Evolutionary conservation across 768 basidiomycete species (phyloP), one percentile per base, ranked within the genome.

Genomic region (Kwoniella botswanensis): DNA sequence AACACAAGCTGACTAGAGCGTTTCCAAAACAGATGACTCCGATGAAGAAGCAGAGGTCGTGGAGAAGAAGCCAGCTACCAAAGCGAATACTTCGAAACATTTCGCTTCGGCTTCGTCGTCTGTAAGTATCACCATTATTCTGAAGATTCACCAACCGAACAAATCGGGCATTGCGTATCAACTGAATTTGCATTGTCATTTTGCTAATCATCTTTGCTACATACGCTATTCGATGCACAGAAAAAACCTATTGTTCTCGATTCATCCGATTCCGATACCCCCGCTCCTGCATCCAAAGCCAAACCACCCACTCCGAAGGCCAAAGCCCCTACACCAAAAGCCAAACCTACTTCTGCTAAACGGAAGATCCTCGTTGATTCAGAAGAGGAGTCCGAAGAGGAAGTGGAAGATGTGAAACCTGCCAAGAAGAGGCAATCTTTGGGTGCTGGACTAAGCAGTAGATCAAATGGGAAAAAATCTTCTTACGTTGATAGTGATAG

Each of bases 11-110:
- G 15, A 62, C 61, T 46, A 59, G n/a, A 35, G 2, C n/a, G 4
- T 42, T n/a, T 2, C 22, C 41, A 1, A 1, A 15, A 17, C 55
- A 78, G 78, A 77, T 46, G 78, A 79, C 54, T 77, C 76, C 26
- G 78, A 79, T 44, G 78, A 79, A n/a, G 78, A 79, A 56, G 61
- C 35, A 11, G 72, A 68, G 15, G 44, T 41, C 3, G 63, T 75
- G 9, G 72, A 70, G 21, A 55, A 21, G 50, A 77, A 77, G 57
- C 71, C 76, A 17, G 55, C 53, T 26, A 3, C 67, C 1, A 74
- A 70, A 35, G 43, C 73, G 21, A 68, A 65, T 0, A 76, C 75
- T 1, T 80, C 76, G 13, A 79, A 79, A 53, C 71, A 79, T 56
- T 72, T 75, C 54, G 22, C 73, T n/a, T 74, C 76, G 1, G 61